Percentiles rank a stretch among this genome's conserved stretches.
Evolutionary conservation across 2,329 filamentous ascomycete genomes (phyloP).

Genomic region (Trichoderma atroviride): DNA sequence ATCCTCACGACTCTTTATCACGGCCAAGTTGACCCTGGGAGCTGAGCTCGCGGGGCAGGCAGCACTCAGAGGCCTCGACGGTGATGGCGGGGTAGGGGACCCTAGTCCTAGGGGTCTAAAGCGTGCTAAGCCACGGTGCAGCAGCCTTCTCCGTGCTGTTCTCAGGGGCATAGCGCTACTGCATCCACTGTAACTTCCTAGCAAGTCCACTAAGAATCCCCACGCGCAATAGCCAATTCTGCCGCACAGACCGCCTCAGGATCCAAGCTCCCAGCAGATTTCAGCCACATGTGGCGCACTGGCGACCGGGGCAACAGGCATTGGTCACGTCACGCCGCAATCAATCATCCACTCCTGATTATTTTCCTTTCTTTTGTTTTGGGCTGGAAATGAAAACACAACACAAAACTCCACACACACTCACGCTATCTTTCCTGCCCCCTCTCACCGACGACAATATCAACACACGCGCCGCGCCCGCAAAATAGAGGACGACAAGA

Average conservation of each 20-base stretch:
- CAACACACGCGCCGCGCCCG: constrained; percentile 11
- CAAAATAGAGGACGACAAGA: neutral
- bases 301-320: constrained; percentile 26
- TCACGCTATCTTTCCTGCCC: neutral
- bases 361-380: constrained; percentile 23
- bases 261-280: constrained; percentile 14
- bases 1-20: neutral
- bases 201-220: neutral
- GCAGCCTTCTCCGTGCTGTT: neutral
- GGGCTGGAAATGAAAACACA: constrained; percentile 18
- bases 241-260: neutral
- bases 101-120: constrained; percentile 14
- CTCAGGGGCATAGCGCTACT: constrained; percentile 14
- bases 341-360: constrained; percentile 22
- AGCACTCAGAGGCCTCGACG: constrained; percentile 7
- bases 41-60: constrained; percentile 17
- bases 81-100: constrained; percentile 38
- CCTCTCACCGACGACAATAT: neutral
- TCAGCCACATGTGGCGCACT: constrained; percentile 24
- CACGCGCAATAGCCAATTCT: neutral
- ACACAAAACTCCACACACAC: constrained; percentile 20
- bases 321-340: constrained; percentile 26
- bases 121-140: constrained; percentile 8
- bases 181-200: neutral
- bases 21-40: neutral